Percentiles rank a stretch among this genome's conserved stretches.
phyloP scores from a whole-genome alignment of 2,329 filamentous ascomycete species.

The Hymenoscyphus scutula region DNA sequence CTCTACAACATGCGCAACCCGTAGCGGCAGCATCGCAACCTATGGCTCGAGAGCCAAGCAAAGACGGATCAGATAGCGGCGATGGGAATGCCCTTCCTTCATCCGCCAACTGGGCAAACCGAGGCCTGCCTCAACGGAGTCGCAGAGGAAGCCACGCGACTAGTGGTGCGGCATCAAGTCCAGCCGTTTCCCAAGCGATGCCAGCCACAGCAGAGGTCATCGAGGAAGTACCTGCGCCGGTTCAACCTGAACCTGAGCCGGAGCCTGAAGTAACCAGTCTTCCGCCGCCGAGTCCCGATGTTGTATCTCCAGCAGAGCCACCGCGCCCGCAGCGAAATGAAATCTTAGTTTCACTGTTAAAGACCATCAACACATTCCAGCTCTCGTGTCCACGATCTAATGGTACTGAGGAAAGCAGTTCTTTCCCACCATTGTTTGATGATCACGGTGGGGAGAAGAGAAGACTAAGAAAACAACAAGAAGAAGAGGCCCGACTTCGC shows the following conservation, averaged over 20 bases:
- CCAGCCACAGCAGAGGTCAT: constrained; percentile 52
- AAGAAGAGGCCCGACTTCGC: constrained; percentile 56
- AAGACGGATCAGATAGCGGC: constrained; percentile 69
- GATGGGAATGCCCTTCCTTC: constrained; percentile 90
- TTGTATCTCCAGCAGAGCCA: constrained; percentile 15
- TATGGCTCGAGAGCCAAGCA: constrained; percentile 77
- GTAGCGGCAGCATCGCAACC: constrained; percentile 48
- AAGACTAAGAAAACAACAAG: constrained; percentile 65
- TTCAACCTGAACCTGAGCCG: constrained; percentile 11
- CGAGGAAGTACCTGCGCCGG: constrained; percentile 40
- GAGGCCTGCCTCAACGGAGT: constrained; percentile 61
- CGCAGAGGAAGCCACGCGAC: constrained; percentile 76
- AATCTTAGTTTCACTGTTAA: constrained; percentile 42
- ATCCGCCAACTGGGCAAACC: constrained; percentile 87
- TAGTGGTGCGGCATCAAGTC: constrained; percentile 78
- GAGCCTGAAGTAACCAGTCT: constrained; percentile 15
- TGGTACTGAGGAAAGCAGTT: constrained; percentile 48
- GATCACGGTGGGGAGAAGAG: constrained; percentile 77
- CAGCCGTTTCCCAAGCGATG: constrained; percentile 63
- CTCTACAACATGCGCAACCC: constrained; percentile 35
- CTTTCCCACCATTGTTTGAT: constrained; percentile 79
- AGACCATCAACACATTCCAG: constrained; percentile 47
- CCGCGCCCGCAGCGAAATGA: constrained; percentile 25
- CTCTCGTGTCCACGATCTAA: constrained; percentile 46
- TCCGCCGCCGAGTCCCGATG: constrained; percentile 11